Evolutionary conservation across 495 filamentous ascomycete genomes (phyloP), one percentile per base, ranked within the genome.

Genomic region (Annulohypoxylon moriforme): DNA sequence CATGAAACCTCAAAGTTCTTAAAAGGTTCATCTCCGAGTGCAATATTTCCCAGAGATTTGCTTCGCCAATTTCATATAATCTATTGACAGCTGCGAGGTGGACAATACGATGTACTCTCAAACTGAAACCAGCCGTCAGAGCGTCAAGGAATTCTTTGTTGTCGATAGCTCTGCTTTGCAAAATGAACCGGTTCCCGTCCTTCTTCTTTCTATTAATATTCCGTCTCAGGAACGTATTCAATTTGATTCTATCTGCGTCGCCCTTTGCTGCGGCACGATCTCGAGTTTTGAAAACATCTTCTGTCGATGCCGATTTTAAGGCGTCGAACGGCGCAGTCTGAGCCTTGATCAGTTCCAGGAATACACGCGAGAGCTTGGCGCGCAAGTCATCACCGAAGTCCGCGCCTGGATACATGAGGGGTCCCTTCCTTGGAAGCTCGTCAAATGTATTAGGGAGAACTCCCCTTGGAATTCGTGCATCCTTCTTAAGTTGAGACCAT

Each of bases 371-470:
- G 34, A 29, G 13, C 2, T 18, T 56, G 0, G 4, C 1, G 46
- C 70, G 70, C 25, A 58, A 1, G 0, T 27, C 47, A 0, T 60
- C 31, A 22, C 22, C 49, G 46, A 69, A 56, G 9, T 65, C 65
- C 16, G 0, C 2, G 14, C 20, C 20, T 8, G 60, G 60, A 36
- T 68, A 62, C 70, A 65, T 73, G 1, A 73, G 18, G 27, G 70
- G 70, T 4, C 3, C 20, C 29, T 40, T 72, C 0, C 2, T 50
- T 0, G 14, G 0, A 0, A 68, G 3, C 1, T 61, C 20, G 11
- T 31, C 27, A 18, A 61, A 20, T 1, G 20, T 8, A 9, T 50
- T 6, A 24, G 55, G 55, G 4, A 65, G 1, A 0, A 24, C 0
- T 4, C 11, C 0, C 9, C 4, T 7, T 2, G 20, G 11, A 33